phyloP scores from a whole-genome alignment of 106 monocot genomes.

The Alisma plantagoaquatica region DNA sequence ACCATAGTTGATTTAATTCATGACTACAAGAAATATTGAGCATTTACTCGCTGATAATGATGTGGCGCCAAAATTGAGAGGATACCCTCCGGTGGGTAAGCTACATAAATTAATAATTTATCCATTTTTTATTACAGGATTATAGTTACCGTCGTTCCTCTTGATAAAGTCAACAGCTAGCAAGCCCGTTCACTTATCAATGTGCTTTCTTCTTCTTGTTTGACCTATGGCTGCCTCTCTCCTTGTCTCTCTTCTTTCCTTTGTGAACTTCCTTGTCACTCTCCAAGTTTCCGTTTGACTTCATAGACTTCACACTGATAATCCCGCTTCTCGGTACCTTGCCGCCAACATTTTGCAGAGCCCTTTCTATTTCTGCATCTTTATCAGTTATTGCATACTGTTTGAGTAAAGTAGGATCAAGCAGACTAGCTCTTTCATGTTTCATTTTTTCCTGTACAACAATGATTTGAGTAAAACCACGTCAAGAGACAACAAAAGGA shows the following conservation, averaged over 20 bases:
- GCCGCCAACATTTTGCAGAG: constrained; percentile 32
- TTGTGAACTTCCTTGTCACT: constrained; percentile 18
- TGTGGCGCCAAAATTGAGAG: too few relatives aligned
- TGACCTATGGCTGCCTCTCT: constrained; percentile 10
- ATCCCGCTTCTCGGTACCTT: constrained; percentile 59
- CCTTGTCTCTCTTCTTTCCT: constrained; percentile 26
- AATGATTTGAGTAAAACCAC: neutral
- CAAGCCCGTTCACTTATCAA: too few relatives aligned
- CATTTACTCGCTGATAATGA: too few relatives aligned
- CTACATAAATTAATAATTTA: too few relatives aligned
- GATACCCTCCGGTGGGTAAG: too few relatives aligned
- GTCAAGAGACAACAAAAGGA: neutral
- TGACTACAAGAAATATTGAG: too few relatives aligned
- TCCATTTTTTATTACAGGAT: too few relatives aligned
- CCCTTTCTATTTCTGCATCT: constrained; percentile 46
- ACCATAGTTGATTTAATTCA: too few relatives aligned
- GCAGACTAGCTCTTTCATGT: constrained; percentile 18
- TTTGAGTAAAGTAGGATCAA: constrained; percentile 40
- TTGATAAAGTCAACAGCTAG: too few relatives aligned
- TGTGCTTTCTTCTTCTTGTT: constrained; percentile 37
- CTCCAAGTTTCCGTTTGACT: constrained; percentile 14
- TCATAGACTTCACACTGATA: constrained; percentile 68
- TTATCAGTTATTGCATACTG: constrained; percentile 47
- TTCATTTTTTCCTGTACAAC: constrained; percentile 49
- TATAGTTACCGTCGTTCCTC: too few relatives aligned